A percentile compares a stretch with the other conserved stretches of the same genome.
These are phyloP conservation scores for Thraustochytrium sp. DNA, from an alignment of 352 stramenopile genomes.

Conservation along the genomic window DNA sequence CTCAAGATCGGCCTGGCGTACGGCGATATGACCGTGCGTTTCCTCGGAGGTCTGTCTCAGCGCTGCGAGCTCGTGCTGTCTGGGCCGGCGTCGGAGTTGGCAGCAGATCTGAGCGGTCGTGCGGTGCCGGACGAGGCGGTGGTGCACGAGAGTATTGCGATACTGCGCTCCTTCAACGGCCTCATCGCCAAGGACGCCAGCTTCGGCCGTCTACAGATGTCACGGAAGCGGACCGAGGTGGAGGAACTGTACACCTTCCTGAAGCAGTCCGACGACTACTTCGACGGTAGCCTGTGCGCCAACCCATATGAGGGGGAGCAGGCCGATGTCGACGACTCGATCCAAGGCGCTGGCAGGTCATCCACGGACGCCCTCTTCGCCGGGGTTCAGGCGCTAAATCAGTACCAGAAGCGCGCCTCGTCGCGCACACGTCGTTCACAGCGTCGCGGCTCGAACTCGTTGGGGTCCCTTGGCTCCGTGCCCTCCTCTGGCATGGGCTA, in stretches of 20 bases:
- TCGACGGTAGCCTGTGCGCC: not conserved
- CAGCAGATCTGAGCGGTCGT: not conserved
- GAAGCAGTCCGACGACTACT: not conserved
- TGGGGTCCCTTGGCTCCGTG: too few species aligned
- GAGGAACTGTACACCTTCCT: not conserved
- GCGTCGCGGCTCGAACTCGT: too few species aligned
- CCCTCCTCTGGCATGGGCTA: too few species aligned
- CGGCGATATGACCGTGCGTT: not conserved
- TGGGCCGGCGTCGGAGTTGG: not conserved
- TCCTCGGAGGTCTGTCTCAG: not conserved
- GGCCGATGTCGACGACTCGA: not conserved
- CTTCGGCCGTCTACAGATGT: not conserved
- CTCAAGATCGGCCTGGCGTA: constrained; percentile 38
- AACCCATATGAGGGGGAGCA: not conserved
- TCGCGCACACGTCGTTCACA: too few species aligned
- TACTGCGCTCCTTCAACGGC: not conserved
- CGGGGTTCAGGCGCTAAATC: not conserved
- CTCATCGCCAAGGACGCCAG: not conserved
- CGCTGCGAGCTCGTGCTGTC: constrained; percentile 11
- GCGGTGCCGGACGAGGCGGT: not conserved
- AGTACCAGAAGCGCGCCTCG: not conserved
- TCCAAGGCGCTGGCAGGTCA: too few species aligned
- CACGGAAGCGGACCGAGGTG: not conserved
- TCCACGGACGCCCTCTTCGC: not conserved
- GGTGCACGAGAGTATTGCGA: not conserved